These are phyloP conservation scores for Agaricus blazei DNA, from an alignment of 768 basidiomycete genomes.

Conservation along the genomic window DNA sequence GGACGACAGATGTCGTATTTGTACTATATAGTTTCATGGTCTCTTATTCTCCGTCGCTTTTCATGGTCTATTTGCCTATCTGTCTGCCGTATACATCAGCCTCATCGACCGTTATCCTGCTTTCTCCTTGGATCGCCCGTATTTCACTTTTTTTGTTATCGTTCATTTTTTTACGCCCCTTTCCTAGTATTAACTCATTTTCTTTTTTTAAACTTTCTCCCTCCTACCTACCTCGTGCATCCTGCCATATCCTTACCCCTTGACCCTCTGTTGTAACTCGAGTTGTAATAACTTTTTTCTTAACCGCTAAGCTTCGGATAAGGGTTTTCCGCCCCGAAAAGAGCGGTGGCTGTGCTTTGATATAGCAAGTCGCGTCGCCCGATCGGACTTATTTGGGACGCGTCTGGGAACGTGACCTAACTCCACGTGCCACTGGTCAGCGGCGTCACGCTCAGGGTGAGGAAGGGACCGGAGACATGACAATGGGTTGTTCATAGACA, in stretches of 20 bases:
- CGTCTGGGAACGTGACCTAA: slow-evolving; percentile 11
- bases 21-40: slow-evolving; percentile 3
- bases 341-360: slow-evolving; percentile 7
- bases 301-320: background rate
- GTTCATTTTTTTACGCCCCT: background rate
- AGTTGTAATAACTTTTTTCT: slow-evolving; percentile 1
- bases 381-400: slow-evolving; percentile 4
- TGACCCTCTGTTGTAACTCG: slow-evolving; percentile 9
- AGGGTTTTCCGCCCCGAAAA: background rate
- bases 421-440: background rate
- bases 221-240: background rate
- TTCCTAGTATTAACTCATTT: slow-evolving; percentile 2
- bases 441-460: background rate
- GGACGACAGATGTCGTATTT: slow-evolving; percentile 3
- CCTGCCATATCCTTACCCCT: background rate
- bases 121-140: slow-evolving; percentile 2
- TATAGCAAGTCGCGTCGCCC: slow-evolving; percentile 9
- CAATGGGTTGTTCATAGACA: background rate
- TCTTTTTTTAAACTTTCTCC: background rate
- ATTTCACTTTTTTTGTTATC: background rate
- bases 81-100: slow-evolving; percentile 2
- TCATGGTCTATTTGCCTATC: background rate
- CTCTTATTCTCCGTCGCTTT: background rate
- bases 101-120: background rate
- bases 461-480: background rate